Percentiles rank a stretch among this genome's conserved stretches.
phyloP scores from a whole-genome alignment of 768 basidiomycete genomes.

The Podaxis rugospora region DNA sequence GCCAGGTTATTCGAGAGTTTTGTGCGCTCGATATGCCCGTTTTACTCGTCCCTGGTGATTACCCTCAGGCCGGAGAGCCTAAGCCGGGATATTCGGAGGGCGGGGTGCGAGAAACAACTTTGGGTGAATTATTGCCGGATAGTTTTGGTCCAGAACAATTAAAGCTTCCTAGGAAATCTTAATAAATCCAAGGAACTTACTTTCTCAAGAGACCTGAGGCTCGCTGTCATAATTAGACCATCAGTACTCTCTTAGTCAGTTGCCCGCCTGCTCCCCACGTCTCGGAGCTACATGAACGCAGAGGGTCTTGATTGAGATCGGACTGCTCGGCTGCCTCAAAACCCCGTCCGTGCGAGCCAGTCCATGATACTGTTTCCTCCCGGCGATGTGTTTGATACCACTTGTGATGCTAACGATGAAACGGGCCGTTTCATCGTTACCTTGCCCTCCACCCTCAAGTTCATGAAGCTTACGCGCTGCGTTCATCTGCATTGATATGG shows the following conservation, averaged over 20 bases:
- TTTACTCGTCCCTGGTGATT: constrained; percentile 64
- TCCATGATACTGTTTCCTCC: too few species aligned
- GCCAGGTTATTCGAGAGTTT: constrained; percentile 88
- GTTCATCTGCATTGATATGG: too few species aligned
- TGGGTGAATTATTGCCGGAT: constrained; percentile 73
- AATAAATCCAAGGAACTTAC: not conserved
- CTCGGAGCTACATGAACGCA: not conserved
- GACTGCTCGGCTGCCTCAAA: not conserved
- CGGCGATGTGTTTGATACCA: too few species aligned
- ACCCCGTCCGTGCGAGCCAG: not conserved
- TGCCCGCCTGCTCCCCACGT: too few species aligned
- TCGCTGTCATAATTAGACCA: too few species aligned
- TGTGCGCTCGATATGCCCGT: constrained; percentile 71
- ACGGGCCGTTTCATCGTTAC: not conserved
- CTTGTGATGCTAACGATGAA: not conserved
- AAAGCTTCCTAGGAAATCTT: constrained; percentile 37
- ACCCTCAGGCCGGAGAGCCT: constrained; percentile 35
- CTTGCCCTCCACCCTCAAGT: too few species aligned
- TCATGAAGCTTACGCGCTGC: too few species aligned
- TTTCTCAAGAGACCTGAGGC: too few species aligned
- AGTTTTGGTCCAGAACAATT: constrained; percentile 90
- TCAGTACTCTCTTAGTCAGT: too few species aligned
- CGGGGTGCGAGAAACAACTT: constrained; percentile 57
- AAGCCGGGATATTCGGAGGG: constrained; percentile 41
- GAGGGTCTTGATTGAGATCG: not conserved